A percentile compares a stretch with the other conserved stretches of the same genome.
phyloP scores from a whole-genome alignment of 2,329 filamentous ascomycete genomes.

The Phialocephala sp. region DNA sequence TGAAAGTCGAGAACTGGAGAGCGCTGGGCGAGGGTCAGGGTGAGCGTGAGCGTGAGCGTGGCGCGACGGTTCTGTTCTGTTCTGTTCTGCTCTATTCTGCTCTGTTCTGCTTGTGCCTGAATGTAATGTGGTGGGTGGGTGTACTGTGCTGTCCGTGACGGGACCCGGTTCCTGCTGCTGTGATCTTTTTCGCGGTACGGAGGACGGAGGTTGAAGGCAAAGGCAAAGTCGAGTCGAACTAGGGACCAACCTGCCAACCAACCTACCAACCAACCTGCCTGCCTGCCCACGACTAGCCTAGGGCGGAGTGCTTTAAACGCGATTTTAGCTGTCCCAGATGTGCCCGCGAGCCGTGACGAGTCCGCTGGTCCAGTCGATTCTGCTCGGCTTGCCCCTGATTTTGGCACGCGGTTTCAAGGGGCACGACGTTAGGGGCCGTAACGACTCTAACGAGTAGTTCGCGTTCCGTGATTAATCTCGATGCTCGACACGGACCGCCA shows the following conservation, averaged over 20 bases:
- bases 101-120: neutral
- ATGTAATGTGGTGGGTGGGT: neutral
- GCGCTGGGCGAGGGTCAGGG: too few species aligned
- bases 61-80: neutral
- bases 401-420: neutral
- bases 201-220: too few species aligned
- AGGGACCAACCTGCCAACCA: too few species aligned
- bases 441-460: too few species aligned
- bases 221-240: too few species aligned
- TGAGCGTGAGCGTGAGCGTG: neutral
- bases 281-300: too few species aligned
- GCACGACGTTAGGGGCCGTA: neutral
- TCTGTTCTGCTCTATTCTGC: neutral
- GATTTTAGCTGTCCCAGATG: neutral
- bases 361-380: neutral
- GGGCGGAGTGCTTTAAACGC: neutral
- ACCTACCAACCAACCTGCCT: too few species aligned
- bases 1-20: too few species aligned
- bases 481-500: too few species aligned
- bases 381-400: neutral
- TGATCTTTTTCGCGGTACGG: too few species aligned
- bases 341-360: neutral
- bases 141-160: too few species aligned
- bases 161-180: neutral
- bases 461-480: conserved; percentile 4